Conservation (phyloP, 805 yeast genomes). For the Cyberlindnera xishuangbannaensis region DNA sequence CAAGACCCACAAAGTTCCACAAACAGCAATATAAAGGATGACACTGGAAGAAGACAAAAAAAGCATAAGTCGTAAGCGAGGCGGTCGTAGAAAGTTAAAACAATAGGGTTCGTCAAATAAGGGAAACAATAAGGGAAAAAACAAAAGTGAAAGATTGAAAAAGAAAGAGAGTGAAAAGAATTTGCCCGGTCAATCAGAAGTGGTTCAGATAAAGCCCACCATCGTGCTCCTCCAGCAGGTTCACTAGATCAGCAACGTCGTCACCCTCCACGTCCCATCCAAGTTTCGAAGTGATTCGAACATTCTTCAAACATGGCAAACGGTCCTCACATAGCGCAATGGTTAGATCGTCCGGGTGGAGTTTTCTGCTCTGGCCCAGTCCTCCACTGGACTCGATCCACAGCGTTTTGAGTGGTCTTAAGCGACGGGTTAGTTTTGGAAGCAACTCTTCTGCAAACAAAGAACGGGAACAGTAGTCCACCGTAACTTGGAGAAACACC, state of each 20-base stretch:
- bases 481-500: slow-evolving; percentile 56
- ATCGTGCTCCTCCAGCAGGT: slow-evolving; percentile 63
- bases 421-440: slow-evolving; percentile 19
- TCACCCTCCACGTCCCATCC: slow-evolving; percentile 78
- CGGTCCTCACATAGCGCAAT: slow-evolving; percentile 77
- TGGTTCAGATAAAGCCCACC: slow-evolving; percentile 67
- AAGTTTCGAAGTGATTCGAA: slow-evolving; percentile 66
- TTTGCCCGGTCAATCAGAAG: slow-evolving; percentile 14
- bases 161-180: too few species aligned
- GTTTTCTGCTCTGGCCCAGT: slow-evolving; percentile 73
- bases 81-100: too few species aligned
- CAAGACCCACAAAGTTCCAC: too few species aligned
- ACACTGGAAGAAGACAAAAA: too few species aligned
- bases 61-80: too few species aligned
- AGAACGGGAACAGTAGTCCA: slow-evolving; percentile 63
- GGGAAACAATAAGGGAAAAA: too few species aligned
- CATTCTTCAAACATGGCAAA: slow-evolving; percentile 57
- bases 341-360: slow-evolving; percentile 85
- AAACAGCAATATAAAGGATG: too few species aligned
- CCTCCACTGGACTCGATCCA: slow-evolving; percentile 82
- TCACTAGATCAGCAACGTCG: slow-evolving; percentile 58
- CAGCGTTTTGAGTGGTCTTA: slow-evolving; percentile 52
- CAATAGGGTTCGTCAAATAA: too few species aligned
- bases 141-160: too few species aligned
- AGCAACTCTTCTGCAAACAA: slow-evolving; percentile 42